Conservation (phyloP, 768 basidiomycete species). For the Pleurotus tuber-regium region DNA sequence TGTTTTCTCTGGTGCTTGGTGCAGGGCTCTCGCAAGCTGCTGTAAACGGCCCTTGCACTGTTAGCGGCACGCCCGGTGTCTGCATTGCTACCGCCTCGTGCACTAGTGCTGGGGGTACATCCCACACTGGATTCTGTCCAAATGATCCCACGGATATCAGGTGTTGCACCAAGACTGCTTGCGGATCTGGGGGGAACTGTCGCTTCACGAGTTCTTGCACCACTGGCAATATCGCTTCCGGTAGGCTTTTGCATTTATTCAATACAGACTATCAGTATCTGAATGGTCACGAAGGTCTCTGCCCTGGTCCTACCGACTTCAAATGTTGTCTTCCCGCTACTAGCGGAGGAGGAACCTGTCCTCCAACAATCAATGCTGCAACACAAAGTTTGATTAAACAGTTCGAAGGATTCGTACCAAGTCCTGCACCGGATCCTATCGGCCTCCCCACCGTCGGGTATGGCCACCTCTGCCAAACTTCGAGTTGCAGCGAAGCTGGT, state of each 20-base stretch:
- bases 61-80: constrained; percentile 5
- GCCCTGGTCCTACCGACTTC: constrained; percentile 25
- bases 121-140: constrained; percentile 10
- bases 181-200: constrained; percentile 8
- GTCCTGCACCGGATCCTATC: constrained; percentile 32
- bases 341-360: constrained; percentile 7
- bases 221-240: constrained; percentile 16
- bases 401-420: constrained; percentile 33
- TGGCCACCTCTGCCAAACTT: constrained; percentile 30
- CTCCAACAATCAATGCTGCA: constrained; percentile 25
- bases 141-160: constrained; percentile 13
- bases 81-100: constrained; percentile 12
- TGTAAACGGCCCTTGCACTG: constrained; percentile 13
- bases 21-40: constrained; percentile 2
- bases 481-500: constrained; percentile 30
- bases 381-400: constrained; percentile 28
- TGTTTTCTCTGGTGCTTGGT: background rate
- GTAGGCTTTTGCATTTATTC: constrained; percentile 12
- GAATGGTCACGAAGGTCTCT: constrained; percentile 19
- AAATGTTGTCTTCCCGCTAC: constrained; percentile 22
- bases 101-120: constrained; percentile 4
- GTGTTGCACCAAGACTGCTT: constrained; percentile 14
- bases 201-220: constrained; percentile 13
- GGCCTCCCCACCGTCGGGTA: constrained; percentile 35
- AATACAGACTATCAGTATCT: background rate